Base-by-base conservation (phyloP, 2,329 filamentous ascomycete species). In the Sporothrix brunneoviolacea region DNA sequence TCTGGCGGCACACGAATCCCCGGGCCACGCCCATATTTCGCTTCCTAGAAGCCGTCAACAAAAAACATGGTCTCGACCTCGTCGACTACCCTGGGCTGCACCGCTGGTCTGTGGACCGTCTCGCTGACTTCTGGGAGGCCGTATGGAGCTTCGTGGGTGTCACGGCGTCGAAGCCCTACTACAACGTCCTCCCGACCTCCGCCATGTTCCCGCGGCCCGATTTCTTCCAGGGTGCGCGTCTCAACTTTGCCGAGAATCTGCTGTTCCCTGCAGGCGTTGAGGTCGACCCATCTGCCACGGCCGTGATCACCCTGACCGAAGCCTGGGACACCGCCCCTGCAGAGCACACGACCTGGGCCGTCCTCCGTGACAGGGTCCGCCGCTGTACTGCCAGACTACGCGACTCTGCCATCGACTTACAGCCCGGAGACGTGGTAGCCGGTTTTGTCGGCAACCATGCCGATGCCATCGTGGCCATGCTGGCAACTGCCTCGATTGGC, bases 201-300 rank as follows among this genome's bases (percentile, higher is more conserved):
- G 74, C 80, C 41, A 86, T 97, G 77, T 97, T 90, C 61, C 91
- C 91, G 21, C 83, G 89, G 21, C 91, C 91, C 8, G 73, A 83
- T 53, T 97, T 95, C 73, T 97, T 96, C 65, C 67, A 81, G 51
- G 84, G 84, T 9, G 79, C 87, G 13, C 82, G 74, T 52, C 74
- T 97, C 57, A 98, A 97, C 67, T 97, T 96, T 64, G 91, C 91
- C 22, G 88, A 97, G 70, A 98, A 98, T 65, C 74, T 97, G 48
- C 80, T 98, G 4, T 96, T 84, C 65, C 91, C 91, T 8, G 40
- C 57, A 4, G 50, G 46, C 4, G 74, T 73, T 44, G 71, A 77
- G 33, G 67, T 82, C 7, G 70, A 84, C 55, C 77, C 83, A 45
- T 67, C 80, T 40, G 73, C 77, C 4, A 68, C 79, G 7, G 91